Conservation (phyloP, 2,329 filamentous ascomycete genomes). For the Aspergillus persii region DNA sequence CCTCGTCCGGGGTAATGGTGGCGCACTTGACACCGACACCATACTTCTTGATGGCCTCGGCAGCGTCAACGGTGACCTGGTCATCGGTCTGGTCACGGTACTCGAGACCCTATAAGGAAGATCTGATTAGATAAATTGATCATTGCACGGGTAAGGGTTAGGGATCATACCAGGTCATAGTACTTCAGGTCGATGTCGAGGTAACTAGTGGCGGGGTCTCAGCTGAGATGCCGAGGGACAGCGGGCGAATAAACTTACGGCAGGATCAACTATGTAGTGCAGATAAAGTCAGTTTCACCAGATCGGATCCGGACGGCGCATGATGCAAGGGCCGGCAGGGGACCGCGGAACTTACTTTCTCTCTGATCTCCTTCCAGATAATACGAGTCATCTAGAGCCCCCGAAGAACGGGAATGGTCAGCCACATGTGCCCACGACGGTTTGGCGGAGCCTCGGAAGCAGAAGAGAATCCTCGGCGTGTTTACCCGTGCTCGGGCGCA, state of each 20-base stretch:
- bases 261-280: slow-evolving; percentile 67
- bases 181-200: slow-evolving; percentile 98
- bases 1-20: slow-evolving; percentile 97
- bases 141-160: not conserved
- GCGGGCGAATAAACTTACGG: slow-evolving; percentile 50
- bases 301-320: slow-evolving; percentile 14
- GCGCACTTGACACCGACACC: slow-evolving; percentile 98
- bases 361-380: slow-evolving; percentile 99
- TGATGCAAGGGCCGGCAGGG: slow-evolving; percentile 4
- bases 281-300: slow-evolving; percentile 6
- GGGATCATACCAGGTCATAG: slow-evolving; percentile 68
- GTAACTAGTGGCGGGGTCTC: slow-evolving; percentile 52
- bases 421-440: slow-evolving; percentile 14
- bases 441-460: slow-evolving; percentile 8
- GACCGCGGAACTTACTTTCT: slow-evolving; percentile 59
- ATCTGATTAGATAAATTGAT: not conserved
- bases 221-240: slow-evolving; percentile 14
- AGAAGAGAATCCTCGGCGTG: slow-evolving; percentile 23
- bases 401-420: slow-evolving; percentile 8
- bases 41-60: slow-evolving; percentile 98
- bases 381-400: slow-evolving; percentile 85
- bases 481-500: slow-evolving; percentile 31
- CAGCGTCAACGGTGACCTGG: slow-evolving; percentile 90
- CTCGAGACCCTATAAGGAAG: slow-evolving; percentile 63
- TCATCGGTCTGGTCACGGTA: slow-evolving; percentile 97